phyloP scores from a whole-genome alignment of 129 eudicot genomes.

The Dittrichia graveolens region DNA sequence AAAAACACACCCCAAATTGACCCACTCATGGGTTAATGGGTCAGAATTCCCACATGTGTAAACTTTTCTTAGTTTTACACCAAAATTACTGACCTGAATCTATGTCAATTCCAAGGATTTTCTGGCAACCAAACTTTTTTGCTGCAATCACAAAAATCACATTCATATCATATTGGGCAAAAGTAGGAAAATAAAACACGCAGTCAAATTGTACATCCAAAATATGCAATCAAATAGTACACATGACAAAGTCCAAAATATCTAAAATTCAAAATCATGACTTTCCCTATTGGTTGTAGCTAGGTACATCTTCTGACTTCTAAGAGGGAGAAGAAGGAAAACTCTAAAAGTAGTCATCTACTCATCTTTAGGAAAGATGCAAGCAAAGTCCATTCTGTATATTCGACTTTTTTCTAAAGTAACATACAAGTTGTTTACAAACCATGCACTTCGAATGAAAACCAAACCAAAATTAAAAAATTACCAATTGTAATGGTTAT shows the following conservation, averaged over 20 bases:
- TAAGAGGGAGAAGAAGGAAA: too few relatives aligned
- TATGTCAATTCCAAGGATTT: constrained; percentile 89
- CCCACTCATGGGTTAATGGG: background rate
- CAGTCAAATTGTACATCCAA: background rate
- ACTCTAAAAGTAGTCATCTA: too few relatives aligned
- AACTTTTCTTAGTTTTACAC: background rate
- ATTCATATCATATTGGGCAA: background rate
- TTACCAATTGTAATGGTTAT: constrained; percentile 80
- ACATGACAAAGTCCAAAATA: background rate
- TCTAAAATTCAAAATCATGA: too few relatives aligned
- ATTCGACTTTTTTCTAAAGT: background rate
- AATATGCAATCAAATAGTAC: background rate
- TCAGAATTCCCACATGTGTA: background rate
- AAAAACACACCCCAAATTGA: background rate
- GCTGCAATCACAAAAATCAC: constrained; percentile 52
- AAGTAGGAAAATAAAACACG: background rate
- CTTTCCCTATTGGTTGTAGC: background rate
- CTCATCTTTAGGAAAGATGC: too few relatives aligned
- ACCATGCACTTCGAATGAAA: background rate
- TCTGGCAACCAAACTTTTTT: constrained; percentile 69
- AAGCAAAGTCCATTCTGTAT: background rate
- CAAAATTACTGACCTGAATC: constrained; percentile 61
- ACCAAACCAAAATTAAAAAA: background rate
- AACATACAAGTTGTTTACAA: background rate
- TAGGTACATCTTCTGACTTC: too few relatives aligned